Evolutionary conservation across 208 protist genomes (phyloP), one percentile per base, ranked within the genome.

Genomic region (Acanthamoeba divionensis): DNA sequence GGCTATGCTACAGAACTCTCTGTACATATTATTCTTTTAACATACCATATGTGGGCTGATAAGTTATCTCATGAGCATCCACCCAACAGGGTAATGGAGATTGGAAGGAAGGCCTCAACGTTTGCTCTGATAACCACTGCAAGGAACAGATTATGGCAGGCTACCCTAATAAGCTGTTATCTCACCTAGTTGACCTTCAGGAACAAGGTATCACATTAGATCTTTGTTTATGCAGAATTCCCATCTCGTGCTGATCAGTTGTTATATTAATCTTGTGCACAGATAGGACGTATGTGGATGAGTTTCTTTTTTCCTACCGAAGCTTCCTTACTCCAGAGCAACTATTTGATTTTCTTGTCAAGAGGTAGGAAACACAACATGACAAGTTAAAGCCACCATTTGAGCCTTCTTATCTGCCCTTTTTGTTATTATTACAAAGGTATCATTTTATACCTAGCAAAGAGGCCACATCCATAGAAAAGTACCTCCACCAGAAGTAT

Each of bases 131-230:
- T 26, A 18, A 62, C 9, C 31, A 44, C 2, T 80, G 26, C 44
- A 80, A 80, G 44, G 71, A 80, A 6, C 71, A 80, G 15, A 15
- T 80, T 50, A 80, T 80, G 15, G 71, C 71, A 41, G 71, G 71
- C 10, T 55, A 80, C 21, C 71, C 47, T 31, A 44, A 55, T 8
- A 50, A 57, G 71, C 71, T 80, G 45, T 44, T 80, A 10, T 80
- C 71, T n/a, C 71, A 80, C 44, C 24, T 80, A 6, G 47, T 57
- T 50, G 71, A 80, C 45, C 44, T 80, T 9, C 36, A 80, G 12
- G 71, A 80, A 26, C 71, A 80, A 31, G 71, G 71, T 57, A 80
- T 6, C 38, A 36, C 24, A 2, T 24, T 52, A 44, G 44, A n/a
- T 15, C 24, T 31, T 63, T 63, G 26, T 24, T 63, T 1, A 29